These are phyloP conservation scores for Pogostemon cablin DNA, from an alignment of 257 asterid genomes.

Conservation along the genomic window DNA sequence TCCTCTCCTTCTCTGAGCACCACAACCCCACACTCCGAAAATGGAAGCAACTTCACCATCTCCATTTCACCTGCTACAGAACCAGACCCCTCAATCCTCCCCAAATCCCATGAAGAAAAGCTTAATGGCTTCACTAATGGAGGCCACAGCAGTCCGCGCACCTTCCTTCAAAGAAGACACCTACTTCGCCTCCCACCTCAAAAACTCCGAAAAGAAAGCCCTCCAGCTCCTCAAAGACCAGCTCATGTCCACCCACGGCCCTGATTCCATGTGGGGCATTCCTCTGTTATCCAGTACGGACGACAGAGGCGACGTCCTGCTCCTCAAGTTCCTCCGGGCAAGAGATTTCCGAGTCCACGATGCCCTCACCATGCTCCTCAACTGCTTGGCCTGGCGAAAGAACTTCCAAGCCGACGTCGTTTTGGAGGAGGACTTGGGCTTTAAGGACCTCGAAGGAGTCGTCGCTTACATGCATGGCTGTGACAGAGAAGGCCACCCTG, in stretches of 20 bases:
- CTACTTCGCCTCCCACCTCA: slow-evolving; percentile 63
- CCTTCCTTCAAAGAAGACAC: slow-evolving; percentile 83
- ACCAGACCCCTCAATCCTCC: slow-evolving; percentile 34
- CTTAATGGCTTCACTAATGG: slow-evolving; percentile 57
- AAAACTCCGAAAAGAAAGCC: slow-evolving; percentile 56
- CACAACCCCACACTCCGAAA: too few species aligned
- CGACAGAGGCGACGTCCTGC: slow-evolving; percentile 62
- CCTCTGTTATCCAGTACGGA: slow-evolving; percentile 42
- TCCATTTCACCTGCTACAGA: slow-evolving; percentile 22
- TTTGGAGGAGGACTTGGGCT: slow-evolving; percentile 65
- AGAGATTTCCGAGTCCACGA: slow-evolving; percentile 70
- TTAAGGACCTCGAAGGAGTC: slow-evolving; percentile 73
- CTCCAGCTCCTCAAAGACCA: slow-evolving; percentile 59
- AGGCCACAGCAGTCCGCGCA: slow-evolving; percentile 57
- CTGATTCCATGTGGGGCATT: slow-evolving; percentile 71
- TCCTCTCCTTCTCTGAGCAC: too few species aligned
- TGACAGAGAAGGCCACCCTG: slow-evolving; percentile 73
- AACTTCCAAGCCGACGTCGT: slow-evolving; percentile 63
- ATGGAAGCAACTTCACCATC: slow-evolving; percentile 24
- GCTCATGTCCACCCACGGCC: slow-evolving; percentile 42
- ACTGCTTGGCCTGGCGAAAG: slow-evolving; percentile 65
- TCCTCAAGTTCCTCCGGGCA: slow-evolving; percentile 81
- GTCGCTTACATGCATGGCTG: slow-evolving; percentile 75
- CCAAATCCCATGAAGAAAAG: slow-evolving; percentile 50
- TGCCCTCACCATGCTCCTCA: slow-evolving; percentile 58